Base-by-base conservation (phyloP, 2,329 filamentous ascomycete species). In the Aspergillus quadricinctus region DNA sequence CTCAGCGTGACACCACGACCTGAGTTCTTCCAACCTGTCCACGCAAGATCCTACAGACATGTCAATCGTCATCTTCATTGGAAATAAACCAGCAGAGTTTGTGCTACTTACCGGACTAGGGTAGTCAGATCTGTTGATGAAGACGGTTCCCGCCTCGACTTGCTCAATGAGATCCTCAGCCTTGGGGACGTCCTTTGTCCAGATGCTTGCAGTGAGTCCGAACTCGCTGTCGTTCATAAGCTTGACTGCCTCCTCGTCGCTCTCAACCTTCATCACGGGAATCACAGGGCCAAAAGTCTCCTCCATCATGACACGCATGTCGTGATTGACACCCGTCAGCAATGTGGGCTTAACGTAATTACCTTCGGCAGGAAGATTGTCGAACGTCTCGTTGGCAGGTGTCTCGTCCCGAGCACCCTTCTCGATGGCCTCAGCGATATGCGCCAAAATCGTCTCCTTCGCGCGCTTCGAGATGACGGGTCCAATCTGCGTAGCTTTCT, bases 1-100 rank as follows among this genome's bases (percentile, higher is more conserved):
- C 91, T 94, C 66, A 97, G 77, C 9, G 92, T 97, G 65, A 92
- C 88, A 23, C 93, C 93, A 74, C 90, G 92, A 62, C 93, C 93
- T 58, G 92, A 96, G 72, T 96, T 92, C 80, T 97, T 97, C 92
- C 92, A 97, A 10, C 93, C 93, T 2, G 92, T 94, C 91, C 91
- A 96, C n/a, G 92, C 91, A 64, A 96, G 83, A 74, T 96, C 91
- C 89, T 93, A 66, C 41, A 27, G 19, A 25, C 46, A 35, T 55
- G 27, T 51, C 21, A 27, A 43, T 51, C 11, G 23, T n/a, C 29
- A 9, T 50, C 23, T 29, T 6, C n/a, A 19, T 41, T 37, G 28
- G 29, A n/a, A 28, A 8, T 4, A 17, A 27, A 49, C 4, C 49
- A 40, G 37, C 4, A 46, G 10, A 9, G n/a, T 31, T 14, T 37